Evolutionary conservation across 2,329 filamentous ascomycete genomes (phyloP).

Genomic region (Tolypocladium inflatum): DNA sequence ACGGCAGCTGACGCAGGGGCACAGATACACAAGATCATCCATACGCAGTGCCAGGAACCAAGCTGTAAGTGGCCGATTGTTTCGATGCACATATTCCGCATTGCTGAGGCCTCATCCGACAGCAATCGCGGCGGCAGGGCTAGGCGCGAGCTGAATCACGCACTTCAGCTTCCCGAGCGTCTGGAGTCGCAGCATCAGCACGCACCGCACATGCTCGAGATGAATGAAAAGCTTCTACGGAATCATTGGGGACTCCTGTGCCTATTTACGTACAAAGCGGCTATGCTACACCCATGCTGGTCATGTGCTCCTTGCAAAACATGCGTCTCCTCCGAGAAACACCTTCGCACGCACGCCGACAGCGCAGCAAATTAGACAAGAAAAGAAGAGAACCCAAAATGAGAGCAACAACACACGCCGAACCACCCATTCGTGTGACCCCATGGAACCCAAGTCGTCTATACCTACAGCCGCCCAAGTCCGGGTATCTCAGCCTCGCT

Average conservation of each 20-base stretch:
- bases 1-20: neutral
- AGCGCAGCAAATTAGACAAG: neutral
- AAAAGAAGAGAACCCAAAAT: constrained; percentile 7
- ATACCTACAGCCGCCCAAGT: constrained; percentile 17
- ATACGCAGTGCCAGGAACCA: constrained; percentile 27
- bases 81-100: neutral
- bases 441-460: constrained; percentile 20
- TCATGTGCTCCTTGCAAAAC: neutral
- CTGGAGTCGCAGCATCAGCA: neutral
- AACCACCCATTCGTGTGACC: constrained; percentile 10
- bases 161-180: neutral
- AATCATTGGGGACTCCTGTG: neutral
- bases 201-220: neutral
- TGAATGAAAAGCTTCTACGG: neutral
- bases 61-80: constrained; percentile 12
- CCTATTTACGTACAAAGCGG: neutral
- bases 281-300: neutral
- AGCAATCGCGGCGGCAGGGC: neutral
- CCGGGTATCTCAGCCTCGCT: constrained; percentile 25
- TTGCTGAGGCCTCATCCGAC: neutral
- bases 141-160: neutral
- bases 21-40: constrained; percentile 31
- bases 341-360: neutral
- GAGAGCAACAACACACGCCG: constrained; percentile 8
- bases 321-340: neutral